phyloP scores from a whole-genome alignment of 306 rosid genomes.

The Datisca glomerata region DNA sequence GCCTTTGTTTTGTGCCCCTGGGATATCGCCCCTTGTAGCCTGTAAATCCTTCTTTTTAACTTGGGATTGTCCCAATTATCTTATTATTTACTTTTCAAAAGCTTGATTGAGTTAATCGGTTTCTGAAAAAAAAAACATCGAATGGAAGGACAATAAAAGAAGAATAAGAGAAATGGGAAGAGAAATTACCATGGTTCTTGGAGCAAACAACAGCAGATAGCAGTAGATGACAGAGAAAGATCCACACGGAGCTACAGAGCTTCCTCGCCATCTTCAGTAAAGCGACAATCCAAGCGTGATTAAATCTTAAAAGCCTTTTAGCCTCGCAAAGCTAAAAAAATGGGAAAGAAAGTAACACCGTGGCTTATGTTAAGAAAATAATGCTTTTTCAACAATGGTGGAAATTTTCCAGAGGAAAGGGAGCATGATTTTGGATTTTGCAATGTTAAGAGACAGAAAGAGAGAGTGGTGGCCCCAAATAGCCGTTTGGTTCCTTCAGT shows the following conservation, averaged over 20 bases:
- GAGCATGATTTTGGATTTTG: no score
- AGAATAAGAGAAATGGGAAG: neutral
- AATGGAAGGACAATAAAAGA: neutral
- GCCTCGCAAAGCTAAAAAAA: conserved; percentile 1
- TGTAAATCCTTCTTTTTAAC: neutral
- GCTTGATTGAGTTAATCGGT: neutral
- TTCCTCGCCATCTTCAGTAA: conserved; percentile 29
- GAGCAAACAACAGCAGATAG: conserved; percentile 53
- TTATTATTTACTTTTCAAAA: no score
- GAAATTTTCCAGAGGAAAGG: neutral
- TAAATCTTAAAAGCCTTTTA: neutral
- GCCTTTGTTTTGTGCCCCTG: no score
- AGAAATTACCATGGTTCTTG: conserved; percentile 51
- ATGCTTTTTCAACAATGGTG: conserved; percentile 5
- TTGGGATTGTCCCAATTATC: neutral
- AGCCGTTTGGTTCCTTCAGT: conserved; percentile 31
- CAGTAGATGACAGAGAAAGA: conserved; percentile 23
- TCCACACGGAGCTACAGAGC: conserved; percentile 20
- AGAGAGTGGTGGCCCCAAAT: conserved; percentile 38
- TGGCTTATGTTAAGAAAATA: conserved; percentile 3
- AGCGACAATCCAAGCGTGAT: conserved; percentile 6
- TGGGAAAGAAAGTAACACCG: conserved; percentile 9
- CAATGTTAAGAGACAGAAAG: neutral
- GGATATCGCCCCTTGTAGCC: neutral
- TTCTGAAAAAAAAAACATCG: no score